Evolutionary conservation across 495 filamentous ascomycete genomes (phyloP).

Genomic region (Tuber melanosporum): DNA sequence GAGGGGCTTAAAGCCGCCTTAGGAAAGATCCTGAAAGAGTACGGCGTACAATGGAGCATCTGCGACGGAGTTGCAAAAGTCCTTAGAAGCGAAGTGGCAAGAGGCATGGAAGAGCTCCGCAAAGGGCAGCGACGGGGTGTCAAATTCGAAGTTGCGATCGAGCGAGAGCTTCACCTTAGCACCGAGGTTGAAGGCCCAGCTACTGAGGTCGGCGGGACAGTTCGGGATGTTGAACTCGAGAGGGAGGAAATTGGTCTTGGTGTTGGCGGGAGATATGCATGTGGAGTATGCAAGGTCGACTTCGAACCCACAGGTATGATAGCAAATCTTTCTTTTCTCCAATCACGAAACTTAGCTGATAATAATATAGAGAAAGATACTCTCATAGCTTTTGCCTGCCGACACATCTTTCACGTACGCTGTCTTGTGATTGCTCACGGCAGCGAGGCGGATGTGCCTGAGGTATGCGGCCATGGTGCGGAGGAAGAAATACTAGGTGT

Average conservation of each 20-base stretch:
- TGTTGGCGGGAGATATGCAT: slow-evolving; percentile 43
- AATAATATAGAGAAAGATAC: slow-evolving; percentile 60
- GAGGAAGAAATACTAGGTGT: slow-evolving; percentile 36
- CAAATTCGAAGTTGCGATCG: slow-evolving; percentile 65
- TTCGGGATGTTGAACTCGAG: slow-evolving; percentile 28
- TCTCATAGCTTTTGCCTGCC: slow-evolving; percentile 84
- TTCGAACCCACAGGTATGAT: slow-evolving; percentile 32
- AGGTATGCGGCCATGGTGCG: slow-evolving; percentile 26
- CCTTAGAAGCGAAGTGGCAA: slow-evolving; percentile 75
- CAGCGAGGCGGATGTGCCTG: slow-evolving; percentile 44
- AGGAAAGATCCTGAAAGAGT: slow-evolving; percentile 78
- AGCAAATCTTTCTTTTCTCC: slow-evolving; percentile 44
- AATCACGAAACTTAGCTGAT: background rate
- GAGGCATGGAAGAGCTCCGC: slow-evolving; percentile 69
- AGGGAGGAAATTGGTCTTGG: slow-evolving; percentile 35
- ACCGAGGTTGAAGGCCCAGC: slow-evolving; percentile 22
- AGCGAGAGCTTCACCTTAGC: slow-evolving; percentile 36
- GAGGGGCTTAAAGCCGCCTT: slow-evolving; percentile 80
- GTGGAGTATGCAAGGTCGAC: slow-evolving; percentile 33
- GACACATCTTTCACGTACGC: slow-evolving; percentile 81
- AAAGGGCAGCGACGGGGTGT: slow-evolving; percentile 74
- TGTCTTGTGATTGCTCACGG: slow-evolving; percentile 55
- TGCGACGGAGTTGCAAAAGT: slow-evolving; percentile 83
- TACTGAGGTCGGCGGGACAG: slow-evolving; percentile 12
- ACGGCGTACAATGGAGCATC: slow-evolving; percentile 86